Conservation (phyloP, 306 rosid species). For the Astragalus glycyphyllos region DNA sequence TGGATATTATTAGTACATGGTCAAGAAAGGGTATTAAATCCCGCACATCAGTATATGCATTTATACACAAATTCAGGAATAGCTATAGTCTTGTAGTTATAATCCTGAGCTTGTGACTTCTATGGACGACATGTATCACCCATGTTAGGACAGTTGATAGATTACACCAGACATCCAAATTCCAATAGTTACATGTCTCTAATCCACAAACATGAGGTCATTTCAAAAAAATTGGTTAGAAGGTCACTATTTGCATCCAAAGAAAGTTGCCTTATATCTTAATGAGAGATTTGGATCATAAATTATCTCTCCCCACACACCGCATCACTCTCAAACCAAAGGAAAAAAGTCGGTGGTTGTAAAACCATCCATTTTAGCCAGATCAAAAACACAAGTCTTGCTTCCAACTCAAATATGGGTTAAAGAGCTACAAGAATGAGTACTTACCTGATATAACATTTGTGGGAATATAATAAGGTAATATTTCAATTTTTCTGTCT, state of each 20-base stretch:
- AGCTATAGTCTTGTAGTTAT: background rate
- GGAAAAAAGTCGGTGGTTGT: slow-evolving; percentile 26
- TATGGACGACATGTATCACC: slow-evolving; percentile 4
- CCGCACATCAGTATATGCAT: slow-evolving; percentile 2
- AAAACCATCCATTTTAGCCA: slow-evolving; percentile 21
- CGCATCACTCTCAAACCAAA: slow-evolving; percentile 30
- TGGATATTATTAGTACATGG: slow-evolving; percentile 11
- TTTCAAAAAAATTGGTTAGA: slow-evolving; percentile 23
- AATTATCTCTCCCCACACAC: slow-evolving; percentile 28
- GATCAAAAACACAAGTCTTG: slow-evolving; percentile 23
- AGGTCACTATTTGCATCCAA: slow-evolving; percentile 3
- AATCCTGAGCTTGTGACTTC: slow-evolving; percentile 10
- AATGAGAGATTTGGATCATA: slow-evolving; percentile 13
- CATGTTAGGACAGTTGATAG: slow-evolving; percentile 26
- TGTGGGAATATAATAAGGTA: slow-evolving; percentile 81
- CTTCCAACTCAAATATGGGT: slow-evolving; percentile 35
- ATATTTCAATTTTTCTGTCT: slow-evolving; percentile 55
- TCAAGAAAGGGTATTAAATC: slow-evolving; percentile 21
- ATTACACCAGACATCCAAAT: slow-evolving; percentile 15
- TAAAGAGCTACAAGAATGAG: slow-evolving; percentile 38
- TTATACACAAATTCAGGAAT: slow-evolving; percentile 17
- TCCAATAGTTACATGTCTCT: slow-evolving; percentile 26
- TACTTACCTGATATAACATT: slow-evolving; percentile 75
- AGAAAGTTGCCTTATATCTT: slow-evolving; percentile 18
- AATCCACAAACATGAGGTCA: slow-evolving; percentile 27